Base-by-base conservation (phyloP, 768 basidiomycete genomes). In the Tephrocybe sp. region DNA sequence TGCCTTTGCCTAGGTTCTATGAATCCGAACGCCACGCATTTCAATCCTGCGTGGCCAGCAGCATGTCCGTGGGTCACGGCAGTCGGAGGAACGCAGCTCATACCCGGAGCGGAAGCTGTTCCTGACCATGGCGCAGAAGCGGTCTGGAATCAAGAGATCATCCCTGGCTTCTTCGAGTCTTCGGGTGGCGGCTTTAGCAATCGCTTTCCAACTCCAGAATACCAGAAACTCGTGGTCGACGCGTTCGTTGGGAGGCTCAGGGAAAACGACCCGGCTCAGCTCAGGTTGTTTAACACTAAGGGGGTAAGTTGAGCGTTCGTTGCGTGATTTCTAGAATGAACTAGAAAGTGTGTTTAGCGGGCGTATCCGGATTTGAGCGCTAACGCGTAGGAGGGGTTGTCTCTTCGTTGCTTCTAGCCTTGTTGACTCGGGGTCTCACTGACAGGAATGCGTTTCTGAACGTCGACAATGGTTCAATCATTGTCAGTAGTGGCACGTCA, bases 11-110 rank as follows among this genome's bases (percentile, higher is more conserved):
- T 13, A 71, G 70, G 67, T n/a, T 65, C 64, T 13, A 58, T 65
- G 57, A 73, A 67, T 27, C 60, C 53, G 1, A 59, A 61, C 13
- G 63, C 50, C 53, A 74, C 66, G 50, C 59, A 53, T 18, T 80
- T 80, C 61, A 73, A 71, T 49, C 77, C 79, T 0, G 57, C 63
- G 5, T 80, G 75, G 70, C 79, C 76, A 9, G 66, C 54, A 6
- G 61, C 70, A 0, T 77, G 75, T 53, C 75, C 75, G 6, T 76
- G 64, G 62, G 60, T 75, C 9, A 77, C 77, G 2, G 62, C 69
- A 2, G 71, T 79, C 12, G 77, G 77, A 9, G 77, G 72, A 22
- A 77, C 77, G 1, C 73, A 72, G 53, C 58, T 78, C 21, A 69
- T 70, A 18, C 62, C 68, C 3, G 66, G 65, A 27, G 43, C 60